These are phyloP conservation scores for Oemleria cerasiformis DNA, from an alignment of 306 rosid genomes.

Conservation along the genomic window DNA sequence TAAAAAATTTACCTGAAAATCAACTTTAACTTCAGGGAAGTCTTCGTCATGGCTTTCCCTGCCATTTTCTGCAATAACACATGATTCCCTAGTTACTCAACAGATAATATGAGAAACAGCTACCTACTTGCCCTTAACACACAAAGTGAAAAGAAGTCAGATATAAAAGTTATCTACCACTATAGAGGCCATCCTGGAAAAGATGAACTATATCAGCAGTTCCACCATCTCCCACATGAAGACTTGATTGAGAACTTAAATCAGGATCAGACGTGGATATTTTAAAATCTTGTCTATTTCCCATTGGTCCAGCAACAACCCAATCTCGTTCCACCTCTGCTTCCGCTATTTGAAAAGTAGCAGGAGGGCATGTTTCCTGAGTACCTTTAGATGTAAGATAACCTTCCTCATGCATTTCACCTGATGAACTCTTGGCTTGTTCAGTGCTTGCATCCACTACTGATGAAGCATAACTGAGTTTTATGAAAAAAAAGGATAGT, in stretches of 20 bases:
- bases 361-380: constrained; percentile 35
- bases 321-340: constrained; percentile 40
- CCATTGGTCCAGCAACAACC: constrained; percentile 37
- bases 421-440: constrained; percentile 45
- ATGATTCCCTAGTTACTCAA: constrained; percentile 21
- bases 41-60: constrained; percentile 61
- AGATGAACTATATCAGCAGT: constrained; percentile 41
- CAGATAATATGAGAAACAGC: not conserved
- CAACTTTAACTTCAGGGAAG: constrained; percentile 78
- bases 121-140: not conserved
- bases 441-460: constrained; percentile 46
- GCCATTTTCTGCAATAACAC: constrained; percentile 50
- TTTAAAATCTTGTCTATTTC: constrained; percentile 33
- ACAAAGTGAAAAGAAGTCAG: not conserved
- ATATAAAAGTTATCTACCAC: constrained; percentile 33
- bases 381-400: constrained; percentile 34
- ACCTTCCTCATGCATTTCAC: constrained; percentile 54
- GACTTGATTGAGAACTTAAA: constrained; percentile 35
- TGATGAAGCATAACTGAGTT: constrained; percentile 27
- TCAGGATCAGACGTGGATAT: constrained; percentile 35
- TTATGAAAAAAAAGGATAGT: not conserved
- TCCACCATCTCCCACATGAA: constrained; percentile 33
- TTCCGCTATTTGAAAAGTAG: constrained; percentile 33
- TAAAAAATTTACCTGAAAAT: constrained; percentile 66
- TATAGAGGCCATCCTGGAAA: constrained; percentile 38